Evolutionary conservation across 129 eudicot species (phyloP), one percentile per base, ranked within the genome.

Genomic region (Chrysanthemum makinoi): DNA sequence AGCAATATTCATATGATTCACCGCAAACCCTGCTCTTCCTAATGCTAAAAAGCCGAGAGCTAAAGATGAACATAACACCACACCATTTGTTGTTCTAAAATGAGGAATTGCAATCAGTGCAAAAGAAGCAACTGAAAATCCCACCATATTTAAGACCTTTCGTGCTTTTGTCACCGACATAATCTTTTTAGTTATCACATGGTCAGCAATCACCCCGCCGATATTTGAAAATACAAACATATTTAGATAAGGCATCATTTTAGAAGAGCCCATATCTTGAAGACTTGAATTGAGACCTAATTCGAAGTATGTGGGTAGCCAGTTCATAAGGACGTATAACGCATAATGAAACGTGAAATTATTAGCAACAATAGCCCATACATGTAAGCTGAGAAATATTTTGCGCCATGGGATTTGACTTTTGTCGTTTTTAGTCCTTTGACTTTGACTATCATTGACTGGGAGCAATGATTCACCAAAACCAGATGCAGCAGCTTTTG

Each of bases 271-370:
- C 98, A 89, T 93, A 9, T 93, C 96, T 73, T 93, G 95, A 48
- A 93, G 95, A 61, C 96, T 89, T 51, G 82, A 88, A 66, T 82
- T 65, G 43, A 93, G 86, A 4, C 98, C 98, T 70, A 87, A 56
- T 75, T 89, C 96, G 46, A 93, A 89, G 81, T 93, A 93, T 6
- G 98, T 93, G 0, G 98, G 98, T 46, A 93, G 86, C 98, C 98
- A 89, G 52, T 89, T 93, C 98, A 93, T 93, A 67, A 93, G 95
- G 72, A 93, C 96, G 43, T 93, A 93, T 28, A 93, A 77, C 4
- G 90, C 98, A 57, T 93, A 89, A 82, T 93, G 98, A 79, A 93
- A 93, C 2, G 96, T 93, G 83, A 93, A 93, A 60, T 93, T 93
- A 62, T 89, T 93, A 26, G 83, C 92, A 47, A 93, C 96, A 71